Percentiles rank a stretch among this genome's conserved stretches.
phyloP scores from a whole-genome alignment of 108 stramenopile genomes.

The Cyclotella choctawhatcheeana region DNA sequence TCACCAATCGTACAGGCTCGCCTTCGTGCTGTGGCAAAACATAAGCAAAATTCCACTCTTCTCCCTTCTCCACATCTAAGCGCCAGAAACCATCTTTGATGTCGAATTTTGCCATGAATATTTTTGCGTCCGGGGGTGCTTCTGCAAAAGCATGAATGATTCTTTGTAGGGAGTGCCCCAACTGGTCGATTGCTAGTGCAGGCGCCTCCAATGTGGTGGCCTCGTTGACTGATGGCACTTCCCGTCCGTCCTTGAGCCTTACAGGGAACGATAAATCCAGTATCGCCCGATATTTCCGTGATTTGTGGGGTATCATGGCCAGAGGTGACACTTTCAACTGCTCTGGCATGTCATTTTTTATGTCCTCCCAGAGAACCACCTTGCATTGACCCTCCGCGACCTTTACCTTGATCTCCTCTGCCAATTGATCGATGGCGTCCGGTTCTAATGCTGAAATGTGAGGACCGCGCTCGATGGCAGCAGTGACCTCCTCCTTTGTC shows the following conservation, averaged over 20 bases:
- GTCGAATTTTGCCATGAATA: slow-evolving; percentile 9
- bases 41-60: slow-evolving; percentile 42
- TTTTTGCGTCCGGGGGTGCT: background rate
- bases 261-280: too few relatives aligned
- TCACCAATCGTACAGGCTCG: slow-evolving; percentile 20
- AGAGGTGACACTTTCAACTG: too few relatives aligned
- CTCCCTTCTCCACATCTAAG: slow-evolving; percentile 12
- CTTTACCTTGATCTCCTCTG: background rate
- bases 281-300: too few relatives aligned
- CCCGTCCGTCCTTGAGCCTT: too few relatives aligned
- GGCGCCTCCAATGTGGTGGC: background rate
- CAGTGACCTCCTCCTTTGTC: slow-evolving; percentile 13
- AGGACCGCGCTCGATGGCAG: slow-evolving; percentile 19
- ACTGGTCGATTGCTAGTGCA: slow-evolving; percentile 6
- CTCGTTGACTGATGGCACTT: slow-evolving; percentile 16
- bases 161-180: slow-evolving; percentile 4
- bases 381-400: too few relatives aligned
- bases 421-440: slow-evolving; percentile 11
- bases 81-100: slow-evolving; percentile 42
- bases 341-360: too few relatives aligned
- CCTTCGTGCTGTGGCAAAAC: slow-evolving; percentile 19
- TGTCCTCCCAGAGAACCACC: too few relatives aligned
- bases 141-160: slow-evolving; percentile 24
- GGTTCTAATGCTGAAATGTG: slow-evolving; percentile 17
- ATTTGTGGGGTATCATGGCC: too few relatives aligned